These are phyloP conservation scores for Mycena sp. DNA, from an alignment of 1,284 basidiomycete genomes.

Conservation along the genomic window DNA sequence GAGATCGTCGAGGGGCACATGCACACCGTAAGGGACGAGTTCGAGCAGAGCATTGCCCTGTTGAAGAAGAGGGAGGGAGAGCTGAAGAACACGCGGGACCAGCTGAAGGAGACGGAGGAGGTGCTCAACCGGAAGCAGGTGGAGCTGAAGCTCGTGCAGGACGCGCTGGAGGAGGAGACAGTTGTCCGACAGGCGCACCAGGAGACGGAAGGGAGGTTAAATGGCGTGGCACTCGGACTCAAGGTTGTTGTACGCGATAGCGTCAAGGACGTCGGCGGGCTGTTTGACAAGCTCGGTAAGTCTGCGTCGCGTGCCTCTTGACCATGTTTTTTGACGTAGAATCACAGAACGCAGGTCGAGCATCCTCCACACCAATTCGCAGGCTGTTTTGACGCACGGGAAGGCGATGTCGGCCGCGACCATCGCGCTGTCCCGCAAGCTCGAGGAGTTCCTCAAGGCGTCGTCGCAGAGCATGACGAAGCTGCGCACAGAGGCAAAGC, in stretches of 20 bases:
- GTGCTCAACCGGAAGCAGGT: slow-evolving; percentile 61
- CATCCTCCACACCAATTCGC: slow-evolving; percentile 73
- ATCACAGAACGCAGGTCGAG: slow-evolving; percentile 79
- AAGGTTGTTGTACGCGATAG: slow-evolving; percentile 75
- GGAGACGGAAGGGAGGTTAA: slow-evolving; percentile 76
- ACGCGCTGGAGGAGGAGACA: slow-evolving; percentile 79
- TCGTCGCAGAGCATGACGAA: slow-evolving; percentile 62
- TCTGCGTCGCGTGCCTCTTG: slow-evolving; percentile 5
- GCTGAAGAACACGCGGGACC: slow-evolving; percentile 70
- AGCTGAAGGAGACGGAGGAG: slow-evolving; percentile 63
- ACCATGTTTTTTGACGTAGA: neutral
- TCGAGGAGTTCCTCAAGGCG: slow-evolving; percentile 71
- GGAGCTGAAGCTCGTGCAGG: slow-evolving; percentile 65
- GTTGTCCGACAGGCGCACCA: slow-evolving; percentile 82
- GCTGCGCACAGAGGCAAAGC: slow-evolving; percentile 65
- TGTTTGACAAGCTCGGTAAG: slow-evolving; percentile 89
- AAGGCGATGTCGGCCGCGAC: slow-evolving; percentile 63
- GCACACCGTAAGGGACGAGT: slow-evolving; percentile 83
- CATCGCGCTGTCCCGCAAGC: slow-evolving; percentile 61
- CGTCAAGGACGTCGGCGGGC: slow-evolving; percentile 73
- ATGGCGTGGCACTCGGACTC: slow-evolving; percentile 76
- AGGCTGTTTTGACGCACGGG: slow-evolving; percentile 71
- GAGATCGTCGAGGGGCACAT: slow-evolving; percentile 87
- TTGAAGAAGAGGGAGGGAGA: slow-evolving; percentile 82
- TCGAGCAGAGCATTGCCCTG: slow-evolving; percentile 85